Percentiles rank a stretch among this genome's conserved stretches.
Evolutionary conservation across 805 yeast genomes (phyloP).

Genomic region (Lachancea mirantina): DNA sequence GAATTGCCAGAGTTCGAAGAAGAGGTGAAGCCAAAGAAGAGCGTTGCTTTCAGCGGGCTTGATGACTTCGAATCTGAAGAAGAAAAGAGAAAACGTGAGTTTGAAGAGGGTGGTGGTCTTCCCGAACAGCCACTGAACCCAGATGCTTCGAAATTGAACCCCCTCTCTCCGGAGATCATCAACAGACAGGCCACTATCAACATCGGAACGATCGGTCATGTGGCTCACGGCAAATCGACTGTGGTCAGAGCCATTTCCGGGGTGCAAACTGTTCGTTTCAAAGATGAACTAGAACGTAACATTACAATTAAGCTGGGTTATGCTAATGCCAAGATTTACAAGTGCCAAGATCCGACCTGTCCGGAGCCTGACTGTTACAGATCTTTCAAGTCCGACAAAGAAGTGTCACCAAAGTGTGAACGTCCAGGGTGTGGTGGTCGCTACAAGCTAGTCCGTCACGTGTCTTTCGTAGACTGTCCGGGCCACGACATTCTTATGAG

Average conservation of each 20-base stretch:
- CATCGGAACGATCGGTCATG: constrained; percentile 96
- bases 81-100: constrained; percentile 73
- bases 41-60: constrained; percentile 73
- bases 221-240: constrained; percentile 91
- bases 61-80: constrained; percentile 63
- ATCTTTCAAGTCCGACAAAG: constrained; percentile 91
- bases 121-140: constrained; percentile 94
- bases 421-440: constrained; percentile 85
- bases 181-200: constrained; percentile 98
- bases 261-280: constrained; percentile 97
- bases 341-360: constrained; percentile 76
- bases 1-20: constrained; percentile 26
- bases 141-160: constrained; percentile 73
- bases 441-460: constrained; percentile 88
- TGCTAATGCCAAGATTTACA: constrained; percentile 97
- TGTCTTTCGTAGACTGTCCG: constrained; percentile 98
- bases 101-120: constrained; percentile 96
- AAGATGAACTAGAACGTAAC: constrained; percentile 97
- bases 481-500: constrained; percentile 99
- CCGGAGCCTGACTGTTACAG: constrained; percentile 93
- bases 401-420: constrained; percentile 87
- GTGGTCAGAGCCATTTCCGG: constrained; percentile 96
- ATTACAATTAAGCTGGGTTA: constrained; percentile 98
- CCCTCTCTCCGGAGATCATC: constrained; percentile 90
- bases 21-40: constrained; percentile 47